Percentiles rank a stretch among this genome's conserved stretches.
Evolutionary conservation across 2,329 filamentous ascomycete species (phyloP).

Genomic region (Hypoxylon sp.): DNA sequence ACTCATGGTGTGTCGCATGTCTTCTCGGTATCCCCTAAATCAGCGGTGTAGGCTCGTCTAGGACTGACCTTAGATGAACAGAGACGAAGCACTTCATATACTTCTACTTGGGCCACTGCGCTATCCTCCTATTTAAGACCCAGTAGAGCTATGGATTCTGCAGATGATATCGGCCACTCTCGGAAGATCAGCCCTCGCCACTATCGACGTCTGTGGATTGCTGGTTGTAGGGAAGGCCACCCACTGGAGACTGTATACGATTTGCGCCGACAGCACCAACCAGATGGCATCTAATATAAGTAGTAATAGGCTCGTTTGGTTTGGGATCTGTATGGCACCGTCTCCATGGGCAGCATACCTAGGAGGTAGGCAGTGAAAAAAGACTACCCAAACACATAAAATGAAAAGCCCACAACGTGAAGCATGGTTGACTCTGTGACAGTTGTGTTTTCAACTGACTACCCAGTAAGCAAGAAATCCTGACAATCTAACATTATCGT

Average conservation of each 20-base stretch:
- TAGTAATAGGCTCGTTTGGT: constrained; percentile 8
- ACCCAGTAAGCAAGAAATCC: not conserved
- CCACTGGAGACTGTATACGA: not conserved
- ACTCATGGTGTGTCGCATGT: constrained; percentile 79
- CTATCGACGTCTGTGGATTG: constrained; percentile 8
- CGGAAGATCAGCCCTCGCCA: not conserved
- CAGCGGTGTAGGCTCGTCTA: constrained; percentile 10
- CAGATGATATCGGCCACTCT: constrained; percentile 5
- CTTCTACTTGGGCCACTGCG: constrained; percentile 99
- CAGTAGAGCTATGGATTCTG: constrained; percentile 68
- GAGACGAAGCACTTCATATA: constrained; percentile 99
- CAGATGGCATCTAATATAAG: constrained; percentile 4
- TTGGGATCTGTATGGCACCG: constrained; percentile 10
- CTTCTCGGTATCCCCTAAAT: not conserved
- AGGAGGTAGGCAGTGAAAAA: constrained; percentile 18
- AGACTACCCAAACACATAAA: constrained; percentile 7
- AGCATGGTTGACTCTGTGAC: constrained; percentile 1
- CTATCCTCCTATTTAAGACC: constrained; percentile 98
- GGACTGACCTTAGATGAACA: constrained; percentile 56
- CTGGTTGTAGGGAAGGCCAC: constrained; percentile 4
- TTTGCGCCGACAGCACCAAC: constrained; percentile 4
- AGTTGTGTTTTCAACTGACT: not conserved
- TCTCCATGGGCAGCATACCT: constrained; percentile 12
- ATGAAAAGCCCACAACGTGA: constrained; percentile 6
- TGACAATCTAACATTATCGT: not conserved